Evolutionary conservation across 495 filamentous ascomycete species (phyloP), one percentile per base, ranked within the genome.

Genomic region (Penicillium mononematosum): DNA sequence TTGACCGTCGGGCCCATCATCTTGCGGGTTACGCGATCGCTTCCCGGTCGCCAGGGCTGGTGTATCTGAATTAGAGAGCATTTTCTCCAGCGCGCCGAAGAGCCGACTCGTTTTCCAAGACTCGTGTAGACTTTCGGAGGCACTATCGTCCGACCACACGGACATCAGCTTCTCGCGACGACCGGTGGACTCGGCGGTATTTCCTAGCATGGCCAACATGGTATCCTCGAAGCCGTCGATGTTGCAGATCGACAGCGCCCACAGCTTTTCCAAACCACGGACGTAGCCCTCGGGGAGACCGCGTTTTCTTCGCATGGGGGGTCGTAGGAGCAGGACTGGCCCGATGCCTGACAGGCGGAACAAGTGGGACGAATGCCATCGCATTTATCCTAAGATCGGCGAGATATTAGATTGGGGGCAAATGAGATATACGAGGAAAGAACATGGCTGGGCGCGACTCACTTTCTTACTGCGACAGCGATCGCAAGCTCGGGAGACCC

Each of bases 401-500:
- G 34, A 47, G 24, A n/a, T 6, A 19, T 58, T 44, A 57, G 55
- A 43, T 19, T 43, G 44, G 24, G n/a, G 24, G n/a, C 20, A 25
- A 42, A 9, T 38, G 29, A n/a, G 17, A 8, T 14, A 3, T 1
- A 47, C 12, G 20, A 25, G 14, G 24, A 55, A 31, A 34, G 14
- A n/a, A 25, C 4, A 27, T 31, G 7, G 25, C 31, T 5, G 16
- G 7, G 12, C 45, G 3, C 38, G 38, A 63, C 65, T 60, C 36
- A 74, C 74, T 65, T 87, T 83, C 55, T 82, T 83, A 25, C 79
- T 81, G 53, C 86, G 83, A 69, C 86, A 89, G 51, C 86, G 83
- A 63, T 89, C 85, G 70, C 86, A 89, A 49, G 86, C 86, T 61
- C 85, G 75, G 5, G 86, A 88, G 7, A 89, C 87, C 67, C 87